Base-by-base conservation (phyloP, 257 asterid species). In the Echites panduratus region DNA sequence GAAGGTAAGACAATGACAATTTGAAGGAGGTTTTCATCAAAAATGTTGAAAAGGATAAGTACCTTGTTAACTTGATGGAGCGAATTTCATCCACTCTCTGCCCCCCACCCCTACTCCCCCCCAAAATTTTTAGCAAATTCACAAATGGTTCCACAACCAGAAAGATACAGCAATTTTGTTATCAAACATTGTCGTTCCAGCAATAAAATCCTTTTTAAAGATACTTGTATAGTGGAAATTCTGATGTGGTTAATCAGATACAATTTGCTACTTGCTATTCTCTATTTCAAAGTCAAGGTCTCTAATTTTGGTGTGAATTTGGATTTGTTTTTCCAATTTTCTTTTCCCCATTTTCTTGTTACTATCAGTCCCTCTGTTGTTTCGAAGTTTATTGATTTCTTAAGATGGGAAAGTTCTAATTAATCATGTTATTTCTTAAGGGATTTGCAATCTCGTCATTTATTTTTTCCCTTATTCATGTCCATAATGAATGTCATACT, bases 401-500 rank as follows among this genome's bases (percentile, higher is more conserved):
- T 17, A 43, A 63, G 16, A 17, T 38, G 8, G 14, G 29, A 38
- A n/a, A 38, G 26, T 35, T 62, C 35, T 35, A 12, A 35, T 17
- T 35, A 2, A 16, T 48, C 38, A 26, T 63, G 38, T 63, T 20
- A 32, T 32, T 32, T 11, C 24, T 35, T 19, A 7, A 45, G 19
- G 45, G 24, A 2, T 62, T 3, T 32, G 12, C 11, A 9, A 56
- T 62, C 14, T 63, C 24, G 45, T 62, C 24, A 62, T 63, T 32
- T 19, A 19, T 35, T 19, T 63, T 16, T 16, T 47, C 38, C 16
- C 26, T 24, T 17, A 8, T 32, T 61, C 44, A 61, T 58, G 2
- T 29, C 66, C 66, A 61, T 26, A 22, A 45, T 47, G 41, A 44
- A 24, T 44, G 72, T 47, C 57, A 68, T 68, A 27, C 56, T 48